Conservation (phyloP, 2,329 filamentous ascomycete genomes). For the Calycina marina region DNA sequence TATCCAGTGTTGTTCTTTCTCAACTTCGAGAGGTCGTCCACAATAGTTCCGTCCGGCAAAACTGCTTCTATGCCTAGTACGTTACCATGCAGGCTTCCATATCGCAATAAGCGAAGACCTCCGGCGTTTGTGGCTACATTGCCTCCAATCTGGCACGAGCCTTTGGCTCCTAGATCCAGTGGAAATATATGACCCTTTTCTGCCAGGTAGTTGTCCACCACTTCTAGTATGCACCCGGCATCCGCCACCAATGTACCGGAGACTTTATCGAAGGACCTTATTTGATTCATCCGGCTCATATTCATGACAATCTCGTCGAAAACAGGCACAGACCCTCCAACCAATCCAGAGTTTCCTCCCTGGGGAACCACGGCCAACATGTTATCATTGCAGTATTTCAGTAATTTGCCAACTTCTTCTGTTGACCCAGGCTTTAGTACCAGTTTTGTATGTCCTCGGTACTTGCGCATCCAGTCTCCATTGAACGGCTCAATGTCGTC, state of each 20-base stretch:
- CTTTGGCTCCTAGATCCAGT: constrained; percentile 93
- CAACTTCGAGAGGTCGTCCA: constrained; percentile 75
- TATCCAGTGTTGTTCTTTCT: constrained; percentile 99
- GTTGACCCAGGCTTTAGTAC: constrained; percentile 77
- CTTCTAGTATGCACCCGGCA: constrained; percentile 81
- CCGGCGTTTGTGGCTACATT: constrained; percentile 95
- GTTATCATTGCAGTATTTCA: constrained; percentile 91
- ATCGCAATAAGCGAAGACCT: constrained; percentile 75
- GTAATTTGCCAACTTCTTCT: constrained; percentile 76
- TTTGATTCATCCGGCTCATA: constrained; percentile 77
- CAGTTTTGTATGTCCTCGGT: constrained; percentile 75
- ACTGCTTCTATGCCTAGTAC: constrained; percentile 90
- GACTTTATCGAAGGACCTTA: constrained; percentile 83
- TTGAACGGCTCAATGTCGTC: constrained; percentile 89
- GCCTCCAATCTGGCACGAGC: constrained; percentile 89
- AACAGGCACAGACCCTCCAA: constrained; percentile 88
- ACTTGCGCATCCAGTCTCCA: constrained; percentile 98
- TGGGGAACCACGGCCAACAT: constrained; percentile 89
- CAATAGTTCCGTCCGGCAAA: constrained; percentile 78
- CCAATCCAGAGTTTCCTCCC: constrained; percentile 90
- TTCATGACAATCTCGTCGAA: constrained; percentile 98
- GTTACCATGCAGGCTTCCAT: constrained; percentile 86
- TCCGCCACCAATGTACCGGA: constrained; percentile 84
- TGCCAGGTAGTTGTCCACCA: constrained; percentile 72
- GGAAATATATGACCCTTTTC: constrained; percentile 83